Evolutionary conservation across 2,329 filamentous ascomycete genomes (phyloP), one percentile per base, ranked within the genome.

Genomic region (Coniella lustricola): DNA sequence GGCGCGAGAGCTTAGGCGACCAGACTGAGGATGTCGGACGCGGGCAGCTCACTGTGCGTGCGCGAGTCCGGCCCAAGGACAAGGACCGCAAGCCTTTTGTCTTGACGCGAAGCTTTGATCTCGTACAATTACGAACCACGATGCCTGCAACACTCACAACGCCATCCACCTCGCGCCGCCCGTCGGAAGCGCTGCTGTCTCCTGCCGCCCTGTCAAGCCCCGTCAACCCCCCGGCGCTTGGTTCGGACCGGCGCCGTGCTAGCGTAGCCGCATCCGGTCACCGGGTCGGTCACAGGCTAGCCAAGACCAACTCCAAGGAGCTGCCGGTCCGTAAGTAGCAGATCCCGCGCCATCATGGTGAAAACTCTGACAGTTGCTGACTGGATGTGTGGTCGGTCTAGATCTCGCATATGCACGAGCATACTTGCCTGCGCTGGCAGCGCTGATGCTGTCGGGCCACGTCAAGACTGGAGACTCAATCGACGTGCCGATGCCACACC

Each of bases 401-500:
- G 75, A 76, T 53, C 64, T 72, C 2, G 65, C 68, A 50, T 73
- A 76, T 51, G 72, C 72, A 4, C 63, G 70, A 2, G 66, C 69
- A 13, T 67, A 67, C 50, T 66, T 82, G 3, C 80, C 79, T 2
- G 70, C 77, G 0, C 62, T 82, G 5, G 76, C 73, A 0, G 69
- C 73, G 2, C 62, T 82, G 40, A 73, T 84, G 54, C 64, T 75
- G 31, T 80, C 76, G 0, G 70, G 74, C 4, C 67, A 75, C 55
- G 67, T 82, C 18, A 62, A 64, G 13, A 66, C 68, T 20, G 73
- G 76, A 22, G 79, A 82, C 55, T 64, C 67, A 2, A 67, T 84
- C 44, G 77, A 82, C 54, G 64, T 83, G 9, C 78, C 79, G 0
- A 54, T 84, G 47, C 79, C 79, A 1, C 67, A 74, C 49, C 78